Conservation (phyloP, 2,329 filamentous ascomycete species). For the Cercospora sojina region DNA sequence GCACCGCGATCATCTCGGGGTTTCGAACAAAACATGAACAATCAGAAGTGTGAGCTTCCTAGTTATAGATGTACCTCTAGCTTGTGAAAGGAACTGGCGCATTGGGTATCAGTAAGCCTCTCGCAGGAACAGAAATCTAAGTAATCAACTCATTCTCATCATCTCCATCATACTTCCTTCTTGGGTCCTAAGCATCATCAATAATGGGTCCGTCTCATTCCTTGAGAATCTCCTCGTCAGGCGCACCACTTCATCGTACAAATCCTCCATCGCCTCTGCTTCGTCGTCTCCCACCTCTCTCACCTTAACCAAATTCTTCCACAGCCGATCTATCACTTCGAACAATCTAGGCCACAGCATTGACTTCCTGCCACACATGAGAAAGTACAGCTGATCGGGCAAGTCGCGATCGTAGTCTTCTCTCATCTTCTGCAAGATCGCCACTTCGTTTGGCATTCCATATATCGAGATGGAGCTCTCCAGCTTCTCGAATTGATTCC, state of each 20-base stretch:
- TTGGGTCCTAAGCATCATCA: constrained; percentile 15
- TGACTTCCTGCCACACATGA: constrained; percentile 17
- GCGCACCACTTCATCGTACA: constrained; percentile 6
- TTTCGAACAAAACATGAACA: neutral
- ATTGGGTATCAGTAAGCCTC: neutral
- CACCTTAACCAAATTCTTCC: constrained; percentile 14
- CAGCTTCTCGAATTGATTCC: neutral
- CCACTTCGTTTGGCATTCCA: constrained; percentile 7
- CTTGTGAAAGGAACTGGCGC: neutral
- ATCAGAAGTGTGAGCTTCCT: neutral
- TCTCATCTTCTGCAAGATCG: constrained; percentile 14
- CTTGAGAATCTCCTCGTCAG: constrained; percentile 9
- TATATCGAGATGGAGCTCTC: neutral
- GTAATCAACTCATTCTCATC: constrained; percentile 8
- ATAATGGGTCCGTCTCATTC: constrained; percentile 14
- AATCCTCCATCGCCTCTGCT: constrained; percentile 10
- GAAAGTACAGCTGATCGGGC: constrained; percentile 20
- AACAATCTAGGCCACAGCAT: constrained; percentile 16
- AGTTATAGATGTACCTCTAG: too few relatives aligned
- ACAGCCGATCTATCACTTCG: constrained; percentile 12
- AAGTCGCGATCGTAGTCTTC: constrained; percentile 20
- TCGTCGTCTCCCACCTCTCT: constrained; percentile 3
- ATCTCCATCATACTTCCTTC: constrained; percentile 14
- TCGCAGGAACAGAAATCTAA: neutral
- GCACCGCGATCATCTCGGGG: neutral